Conservation (phyloP, 2,329 filamentous ascomycete species). For the Apiospora marii region DNA sequence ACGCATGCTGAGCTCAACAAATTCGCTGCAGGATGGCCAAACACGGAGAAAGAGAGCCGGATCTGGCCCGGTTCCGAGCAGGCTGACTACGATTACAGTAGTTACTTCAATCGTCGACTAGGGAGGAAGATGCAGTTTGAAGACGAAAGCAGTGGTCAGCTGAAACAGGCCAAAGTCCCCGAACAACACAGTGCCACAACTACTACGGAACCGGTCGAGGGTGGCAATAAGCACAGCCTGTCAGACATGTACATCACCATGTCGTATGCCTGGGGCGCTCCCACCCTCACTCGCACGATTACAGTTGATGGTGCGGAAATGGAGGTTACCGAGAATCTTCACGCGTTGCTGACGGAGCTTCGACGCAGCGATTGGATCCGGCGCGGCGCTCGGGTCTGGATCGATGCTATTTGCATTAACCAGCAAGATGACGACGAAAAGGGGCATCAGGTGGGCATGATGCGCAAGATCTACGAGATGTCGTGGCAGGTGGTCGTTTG, state of each 20-base stretch:
- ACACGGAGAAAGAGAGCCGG: not conserved
- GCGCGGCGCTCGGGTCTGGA: not conserved
- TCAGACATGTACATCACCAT: too few species aligned
- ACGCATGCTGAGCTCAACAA: not conserved
- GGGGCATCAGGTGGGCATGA: not conserved
- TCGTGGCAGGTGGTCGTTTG: not conserved
- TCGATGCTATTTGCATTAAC: not conserved
- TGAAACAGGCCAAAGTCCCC: too few species aligned
- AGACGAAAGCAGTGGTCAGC: too few species aligned
- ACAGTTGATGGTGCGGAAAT: too few species aligned
- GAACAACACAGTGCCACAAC: too few species aligned
- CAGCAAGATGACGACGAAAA: not conserved
- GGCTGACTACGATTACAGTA: too few species aligned
- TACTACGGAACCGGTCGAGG: too few species aligned
- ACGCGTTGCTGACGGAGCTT: not conserved
- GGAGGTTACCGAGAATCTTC: not conserved
- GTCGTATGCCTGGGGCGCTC: too few species aligned
- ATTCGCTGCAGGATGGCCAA: not conserved
- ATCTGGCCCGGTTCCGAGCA: not conserved
- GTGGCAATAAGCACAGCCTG: too few species aligned
- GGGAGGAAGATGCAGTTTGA: too few species aligned
- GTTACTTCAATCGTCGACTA: too few species aligned
- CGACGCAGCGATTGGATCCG: not conserved
- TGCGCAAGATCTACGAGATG: not conserved
- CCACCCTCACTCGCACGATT: too few species aligned